Evolutionary conservation across 148 eudicot species (phyloP).

Genomic region (Pouteria glomerata): DNA sequence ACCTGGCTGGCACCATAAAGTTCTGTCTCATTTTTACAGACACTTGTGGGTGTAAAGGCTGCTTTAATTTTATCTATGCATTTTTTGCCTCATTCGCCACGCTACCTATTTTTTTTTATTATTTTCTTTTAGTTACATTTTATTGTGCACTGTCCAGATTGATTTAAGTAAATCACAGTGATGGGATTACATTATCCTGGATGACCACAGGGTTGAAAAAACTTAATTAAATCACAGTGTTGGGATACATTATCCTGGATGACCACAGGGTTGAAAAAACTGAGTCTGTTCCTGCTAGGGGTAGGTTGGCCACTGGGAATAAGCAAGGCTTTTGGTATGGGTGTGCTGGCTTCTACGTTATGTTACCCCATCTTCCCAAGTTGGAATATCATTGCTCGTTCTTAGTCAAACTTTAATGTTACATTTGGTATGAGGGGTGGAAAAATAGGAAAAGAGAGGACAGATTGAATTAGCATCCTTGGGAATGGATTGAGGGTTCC

Average conservation of each 20-base stretch:
- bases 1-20: neutral
- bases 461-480: neutral
- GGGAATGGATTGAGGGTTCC: conserved; percentile 2
- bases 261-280: neutral
- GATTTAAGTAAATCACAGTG: neutral
- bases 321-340: no score
- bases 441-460: conserved; percentile 3
- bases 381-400: neutral
- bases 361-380: neutral
- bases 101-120: no score
- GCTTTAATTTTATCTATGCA: neutral
- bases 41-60: neutral
- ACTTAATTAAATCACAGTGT: neutral
- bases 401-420: neutral
- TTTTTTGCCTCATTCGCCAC: neutral
- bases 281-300: neutral
- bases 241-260: neutral
- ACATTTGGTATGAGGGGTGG: neutral
- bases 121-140: neutral
- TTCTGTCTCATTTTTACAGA: neutral
- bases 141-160: neutral
- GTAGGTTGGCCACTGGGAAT: neutral
- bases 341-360: no score
- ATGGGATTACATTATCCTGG: neutral
- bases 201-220: neutral